Percentiles rank a stretch among this genome's conserved stretches.
phyloP scores from a whole-genome alignment of 805 yeast genomes.

The Metschnikowia anglica region DNA sequence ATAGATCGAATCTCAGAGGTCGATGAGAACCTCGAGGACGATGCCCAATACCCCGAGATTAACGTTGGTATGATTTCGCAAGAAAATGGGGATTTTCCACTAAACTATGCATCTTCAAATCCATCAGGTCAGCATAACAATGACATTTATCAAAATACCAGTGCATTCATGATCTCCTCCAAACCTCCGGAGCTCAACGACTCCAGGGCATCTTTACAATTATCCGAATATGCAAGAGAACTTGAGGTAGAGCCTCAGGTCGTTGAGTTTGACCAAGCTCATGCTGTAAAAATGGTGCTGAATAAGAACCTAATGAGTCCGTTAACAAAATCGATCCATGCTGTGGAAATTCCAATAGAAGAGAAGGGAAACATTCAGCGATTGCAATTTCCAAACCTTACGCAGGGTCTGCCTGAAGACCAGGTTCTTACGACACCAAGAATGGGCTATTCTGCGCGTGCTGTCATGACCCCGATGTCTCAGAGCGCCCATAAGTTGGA shows the following conservation, averaged over 20 bases:
- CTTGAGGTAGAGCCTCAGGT: slow-evolving; percentile 19
- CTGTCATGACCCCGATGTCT: slow-evolving; percentile 10
- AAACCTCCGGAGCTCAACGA: slow-evolving; percentile 11
- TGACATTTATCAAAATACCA: slow-evolving; percentile 15
- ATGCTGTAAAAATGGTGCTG: slow-evolving; percentile 10
- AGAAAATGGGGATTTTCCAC: too few relatives aligned
- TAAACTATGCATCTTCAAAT: background rate
- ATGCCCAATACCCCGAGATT: background rate
- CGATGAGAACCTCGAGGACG: slow-evolving; percentile 10
- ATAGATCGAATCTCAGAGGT: slow-evolving; percentile 12
- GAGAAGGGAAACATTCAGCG: background rate
- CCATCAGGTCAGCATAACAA: background rate
- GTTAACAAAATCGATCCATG: slow-evolving; percentile 2
- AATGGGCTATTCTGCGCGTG: slow-evolving; percentile 5
- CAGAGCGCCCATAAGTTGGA: slow-evolving; percentile 17
- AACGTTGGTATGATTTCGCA: background rate
- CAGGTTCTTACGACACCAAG: slow-evolving; percentile 9
- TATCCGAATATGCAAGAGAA: slow-evolving; percentile 18
- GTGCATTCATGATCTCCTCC: slow-evolving; percentile 20
- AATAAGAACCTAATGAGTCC: slow-evolving; percentile 5
- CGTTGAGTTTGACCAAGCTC: slow-evolving; percentile 13
- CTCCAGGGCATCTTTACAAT: slow-evolving; percentile 15
- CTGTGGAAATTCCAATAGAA: background rate
- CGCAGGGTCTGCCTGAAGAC: slow-evolving; percentile 18
- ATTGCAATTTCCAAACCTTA: slow-evolving; percentile 17